Evolutionary conservation across 345 rosid genomes (phyloP).

Genomic region (Salix exigua): DNA sequence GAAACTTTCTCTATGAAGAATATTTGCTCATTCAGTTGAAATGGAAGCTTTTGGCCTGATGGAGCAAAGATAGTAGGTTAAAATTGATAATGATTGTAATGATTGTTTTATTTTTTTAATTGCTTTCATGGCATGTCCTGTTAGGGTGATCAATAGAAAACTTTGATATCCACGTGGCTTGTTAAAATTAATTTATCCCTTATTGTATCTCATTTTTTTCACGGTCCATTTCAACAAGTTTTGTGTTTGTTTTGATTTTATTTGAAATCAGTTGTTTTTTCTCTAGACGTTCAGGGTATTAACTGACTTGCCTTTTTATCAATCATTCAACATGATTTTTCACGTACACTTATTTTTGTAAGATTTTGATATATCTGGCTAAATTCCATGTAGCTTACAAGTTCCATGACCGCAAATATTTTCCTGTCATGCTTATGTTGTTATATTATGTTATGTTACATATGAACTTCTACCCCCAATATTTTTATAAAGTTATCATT

Average conservation of each 20-base stretch:
- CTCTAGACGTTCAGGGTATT: background rate
- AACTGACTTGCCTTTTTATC: background rate
- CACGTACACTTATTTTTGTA: background rate
- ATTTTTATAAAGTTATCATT: background rate
- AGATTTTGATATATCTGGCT: background rate
- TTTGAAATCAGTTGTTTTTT: background rate
- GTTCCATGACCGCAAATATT: background rate
- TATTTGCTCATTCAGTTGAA: background rate
- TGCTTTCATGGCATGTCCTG: background rate
- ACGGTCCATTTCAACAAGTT: background rate
- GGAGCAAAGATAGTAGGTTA: background rate
- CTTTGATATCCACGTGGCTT: background rate
- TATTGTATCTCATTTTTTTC: background rate
- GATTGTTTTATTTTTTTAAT: background rate
- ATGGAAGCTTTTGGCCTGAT: conserved; percentile 2
- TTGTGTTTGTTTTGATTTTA: background rate
- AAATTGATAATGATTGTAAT: background rate
- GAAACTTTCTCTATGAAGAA: background rate
- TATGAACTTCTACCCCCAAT: no score
- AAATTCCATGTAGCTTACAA: background rate
- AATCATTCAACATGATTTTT: background rate
- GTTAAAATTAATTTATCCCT: background rate
- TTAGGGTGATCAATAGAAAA: background rate
- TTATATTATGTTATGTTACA: no score
- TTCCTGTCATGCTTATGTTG: background rate